These are phyloP conservation scores for Candida sphagnicola DNA, from an alignment of 805 yeast genomes.

Conservation along the genomic window DNA sequence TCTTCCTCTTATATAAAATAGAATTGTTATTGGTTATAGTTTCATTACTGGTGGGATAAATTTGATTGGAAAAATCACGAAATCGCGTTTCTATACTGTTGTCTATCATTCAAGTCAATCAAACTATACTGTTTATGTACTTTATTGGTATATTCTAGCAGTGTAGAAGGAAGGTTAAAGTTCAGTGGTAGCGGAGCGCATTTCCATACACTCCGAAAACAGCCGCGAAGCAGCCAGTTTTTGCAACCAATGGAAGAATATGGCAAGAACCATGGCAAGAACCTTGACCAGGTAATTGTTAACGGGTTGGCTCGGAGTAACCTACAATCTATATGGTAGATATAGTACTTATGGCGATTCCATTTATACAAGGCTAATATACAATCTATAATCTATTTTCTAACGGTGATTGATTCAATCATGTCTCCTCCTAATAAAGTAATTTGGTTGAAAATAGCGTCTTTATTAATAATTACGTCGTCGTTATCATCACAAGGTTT, in stretches of 20 bases:
- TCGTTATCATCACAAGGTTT: conserved; percentile 52
- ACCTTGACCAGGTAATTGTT: no score
- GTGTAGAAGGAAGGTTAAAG: no score
- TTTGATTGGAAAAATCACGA: conserved; percentile 24
- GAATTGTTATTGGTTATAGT: conserved; percentile 37
- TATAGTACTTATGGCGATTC: no score
- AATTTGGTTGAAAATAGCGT: conserved; percentile 72
- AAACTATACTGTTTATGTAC: neutral
- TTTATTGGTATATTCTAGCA: neutral
- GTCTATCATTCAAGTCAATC: neutral
- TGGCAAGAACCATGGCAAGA: no score
- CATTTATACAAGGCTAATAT: conserved; percentile 2
- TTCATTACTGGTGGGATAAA: conserved; percentile 35
- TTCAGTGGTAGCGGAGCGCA: no score
- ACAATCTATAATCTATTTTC: conserved; percentile 12
- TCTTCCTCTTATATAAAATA: conserved; percentile 40
- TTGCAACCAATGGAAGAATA: no score
- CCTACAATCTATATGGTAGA: no score
- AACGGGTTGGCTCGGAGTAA: no score
- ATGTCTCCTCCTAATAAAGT: conserved; percentile 65
- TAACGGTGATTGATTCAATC: conserved; percentile 35
- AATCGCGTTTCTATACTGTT: conserved; percentile 15
- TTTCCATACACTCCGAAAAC: no score
- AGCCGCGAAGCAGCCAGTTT: no score
- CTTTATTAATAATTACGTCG: conserved; percentile 62